Evolutionary conservation across 805 yeast genomes (phyloP), one percentile per base, ranked within the genome.

Genomic region (Barnettozyma sp.): DNA sequence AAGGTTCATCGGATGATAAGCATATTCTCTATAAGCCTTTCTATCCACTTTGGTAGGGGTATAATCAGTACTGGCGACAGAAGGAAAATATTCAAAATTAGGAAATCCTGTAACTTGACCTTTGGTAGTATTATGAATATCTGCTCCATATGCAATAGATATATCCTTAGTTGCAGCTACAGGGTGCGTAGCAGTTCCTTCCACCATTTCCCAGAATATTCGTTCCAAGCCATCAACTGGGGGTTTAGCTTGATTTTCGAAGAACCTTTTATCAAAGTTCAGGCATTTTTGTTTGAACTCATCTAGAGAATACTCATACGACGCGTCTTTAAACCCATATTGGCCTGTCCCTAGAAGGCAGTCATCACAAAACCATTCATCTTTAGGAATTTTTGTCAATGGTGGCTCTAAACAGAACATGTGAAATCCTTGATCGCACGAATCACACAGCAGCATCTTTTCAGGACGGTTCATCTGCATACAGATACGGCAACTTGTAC

Each of bases 291-390:
- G 55, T 43, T 71, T 68, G 55, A 87, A 88, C 38, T 80, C 78
- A 0, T 62, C 56, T 12, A 84, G 58, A 0, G 79, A 63, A 50
- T 80, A 79, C 28, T 63, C 60, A 14, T 63, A 54, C 2, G 77
- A 71, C 2, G 67, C 64, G 44, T 82, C 92, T 44, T 82, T 88
- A 55, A 90, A 88, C 1, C 94, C 95, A 51, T 85, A 88, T 44
- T 78, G 87, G 2, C 92, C 90, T 26, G 84, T 80, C 0, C 95
- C 95, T 11, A 82, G 66, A n/a, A 88, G 62, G 57, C 97, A 88
- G 38, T 71, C 71, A 33, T 80, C 81, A 56, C 97, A 88, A 51
- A 70, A 79, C 95, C 95, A 88, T 13, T 66, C 70, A 9, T 72
- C 73, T 18, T 63, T 52, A 0, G 88, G 87, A 2, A 78, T 60